Evolutionary conservation across 257 asterid species (phyloP), one percentile per base, ranked within the genome.

Genomic region (Solanum virginianum): DNA sequence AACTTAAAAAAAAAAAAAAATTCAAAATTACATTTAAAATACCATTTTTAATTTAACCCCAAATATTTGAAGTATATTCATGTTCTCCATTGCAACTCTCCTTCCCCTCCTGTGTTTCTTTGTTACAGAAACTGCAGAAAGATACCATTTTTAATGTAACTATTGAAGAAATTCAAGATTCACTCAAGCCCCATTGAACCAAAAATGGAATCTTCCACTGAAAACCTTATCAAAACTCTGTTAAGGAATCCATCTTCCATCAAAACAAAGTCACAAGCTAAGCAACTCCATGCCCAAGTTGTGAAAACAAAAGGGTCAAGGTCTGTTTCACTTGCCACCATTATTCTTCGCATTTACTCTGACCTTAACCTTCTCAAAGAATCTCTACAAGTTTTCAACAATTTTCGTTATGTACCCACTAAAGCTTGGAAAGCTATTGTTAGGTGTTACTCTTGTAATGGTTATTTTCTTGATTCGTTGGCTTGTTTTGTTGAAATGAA

Each of bases 381-480:
- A 29, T 91, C 92, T 74, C 86, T 91, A 53, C 82, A 89, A 63
- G 92, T 92, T 88, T 91, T 93, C 90, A 84, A 81, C 39, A 49
- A 89, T 10, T 86, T 91, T 69, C 86, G 63, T 53, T 85, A 90
- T 13, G 90, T 92, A 9, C 95, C 95, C 26, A 81, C 90, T 26
- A 92, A 90, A 85, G 99, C 97, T 55, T 95, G 97, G 97, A 95
- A 92, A 63, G 91, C 97, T 85, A 69, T 96, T 83, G 92, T 95
- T 26, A 94, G 88, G 86, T 96, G 99, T 85, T 95, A 93, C 62
- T 88, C 95, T 84, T 91, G 93, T 68, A 87, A 59, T 45, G 97
- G 94, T 6, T 51, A 85, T 36, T 92, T 94, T 80, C 62, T 39
- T 65, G 92, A 92, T 69, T 91, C 97, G 70, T 84, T 95, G 2